Percentiles rank a stretch among this genome's conserved stretches.
These are phyloP conservation scores for Pistacia atlantica DNA, from an alignment of 345 rosid genomes.

Conservation along the genomic window DNA sequence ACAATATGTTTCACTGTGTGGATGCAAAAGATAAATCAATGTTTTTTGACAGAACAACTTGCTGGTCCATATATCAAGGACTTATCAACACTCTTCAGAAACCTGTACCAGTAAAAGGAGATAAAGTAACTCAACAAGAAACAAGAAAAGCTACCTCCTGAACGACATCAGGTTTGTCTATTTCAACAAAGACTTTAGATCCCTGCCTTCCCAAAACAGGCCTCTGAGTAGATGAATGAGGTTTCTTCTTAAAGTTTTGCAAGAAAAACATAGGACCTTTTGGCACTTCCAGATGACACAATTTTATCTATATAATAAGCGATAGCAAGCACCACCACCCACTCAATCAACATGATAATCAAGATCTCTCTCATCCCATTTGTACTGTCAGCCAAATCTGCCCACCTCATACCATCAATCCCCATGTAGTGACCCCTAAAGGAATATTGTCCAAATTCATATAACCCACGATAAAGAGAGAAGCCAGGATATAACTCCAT, in stretches of 20 bases:
- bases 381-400: slow-evolving; percentile 50
- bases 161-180: slow-evolving; percentile 80
- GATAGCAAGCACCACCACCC: slow-evolving; percentile 59
- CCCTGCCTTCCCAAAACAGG: slow-evolving; percentile 63
- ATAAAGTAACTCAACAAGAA: neutral
- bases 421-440: slow-evolving; percentile 49
- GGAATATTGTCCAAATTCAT: slow-evolving; percentile 67
- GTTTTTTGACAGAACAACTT: neutral
- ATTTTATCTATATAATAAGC: slow-evolving; percentile 78
- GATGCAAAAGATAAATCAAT: neutral
- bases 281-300: slow-evolving; percentile 48
- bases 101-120: neutral
- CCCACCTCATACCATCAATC: slow-evolving; percentile 75
- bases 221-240: slow-evolving; percentile 36
- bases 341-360: slow-evolving; percentile 66
- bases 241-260: slow-evolving; percentile 41
- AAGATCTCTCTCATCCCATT: slow-evolving; percentile 68
- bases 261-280: slow-evolving; percentile 58
- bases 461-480: slow-evolving; percentile 80
- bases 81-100: neutral
- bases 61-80: neutral
- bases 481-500: slow-evolving; percentile 92
- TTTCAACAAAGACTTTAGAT: slow-evolving; percentile 58
- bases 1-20: neutral
- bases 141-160: slow-evolving; percentile 64